Evolutionary conservation across 768 basidiomycete genomes (phyloP).

Genomic region (Termitomyces sp.): DNA sequence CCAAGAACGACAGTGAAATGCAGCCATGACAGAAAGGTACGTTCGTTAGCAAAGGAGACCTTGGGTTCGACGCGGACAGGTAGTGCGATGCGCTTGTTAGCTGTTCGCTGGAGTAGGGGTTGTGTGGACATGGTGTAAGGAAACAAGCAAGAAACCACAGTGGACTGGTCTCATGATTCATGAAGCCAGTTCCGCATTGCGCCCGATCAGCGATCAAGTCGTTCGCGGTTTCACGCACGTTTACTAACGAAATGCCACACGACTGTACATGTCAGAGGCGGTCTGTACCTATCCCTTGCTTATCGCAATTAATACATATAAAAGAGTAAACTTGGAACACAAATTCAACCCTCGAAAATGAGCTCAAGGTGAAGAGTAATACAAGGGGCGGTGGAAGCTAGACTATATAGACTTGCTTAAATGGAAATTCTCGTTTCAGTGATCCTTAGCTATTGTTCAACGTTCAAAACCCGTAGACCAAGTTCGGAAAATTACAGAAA

Average conservation of each 20-base stretch:
- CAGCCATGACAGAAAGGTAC: constrained; percentile 97
- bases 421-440: neutral
- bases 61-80: constrained; percentile 94
- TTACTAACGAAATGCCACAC: neutral
- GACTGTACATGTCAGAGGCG: neutral
- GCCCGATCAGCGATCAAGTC: neutral
- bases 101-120: constrained; percentile 92
- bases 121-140: constrained; percentile 81
- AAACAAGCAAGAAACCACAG: neutral
- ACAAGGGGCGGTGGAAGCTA: neutral
- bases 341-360: neutral
- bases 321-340: neutral
- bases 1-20: constrained; percentile 98
- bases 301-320: neutral
- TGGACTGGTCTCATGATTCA: neutral
- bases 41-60: constrained; percentile 92
- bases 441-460: neutral
- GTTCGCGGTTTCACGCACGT: neutral
- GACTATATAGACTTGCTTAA: neutral
- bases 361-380: neutral
- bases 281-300: neutral
- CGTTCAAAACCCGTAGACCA: too few species aligned
- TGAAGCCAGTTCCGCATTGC: neutral
- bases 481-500: neutral
- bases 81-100: constrained; percentile 92